Percentiles rank a stretch among this genome's conserved stretches.
Conservation (phyloP, 2,329 filamentous ascomycete genomes). For the Colletotrichum sp. region DNA sequence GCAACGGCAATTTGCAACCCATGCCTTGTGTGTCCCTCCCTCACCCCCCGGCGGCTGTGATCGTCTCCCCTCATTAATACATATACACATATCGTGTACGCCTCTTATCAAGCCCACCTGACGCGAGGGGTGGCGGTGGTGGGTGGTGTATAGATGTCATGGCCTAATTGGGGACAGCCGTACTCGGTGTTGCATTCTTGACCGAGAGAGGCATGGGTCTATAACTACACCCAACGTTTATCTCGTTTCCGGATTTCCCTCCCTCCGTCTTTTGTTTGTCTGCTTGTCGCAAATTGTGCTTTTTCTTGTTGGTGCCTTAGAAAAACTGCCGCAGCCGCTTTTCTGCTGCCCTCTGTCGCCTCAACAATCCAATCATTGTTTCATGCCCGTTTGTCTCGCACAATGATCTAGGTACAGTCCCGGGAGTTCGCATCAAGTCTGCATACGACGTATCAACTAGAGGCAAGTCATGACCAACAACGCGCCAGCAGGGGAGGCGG, state of each 20-base stretch:
- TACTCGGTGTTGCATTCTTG: not conserved
- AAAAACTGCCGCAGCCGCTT: not conserved
- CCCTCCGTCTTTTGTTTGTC: not conserved
- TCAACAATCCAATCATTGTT: not conserved
- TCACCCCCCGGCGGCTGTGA: not conserved
- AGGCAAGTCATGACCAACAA: not conserved
- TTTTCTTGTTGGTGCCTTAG: not conserved
- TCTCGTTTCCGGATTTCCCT: not conserved
- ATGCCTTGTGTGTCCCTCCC: not conserved
- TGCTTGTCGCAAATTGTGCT: not conserved
- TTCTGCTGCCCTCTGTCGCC: not conserved
- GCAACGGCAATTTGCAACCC: not conserved
- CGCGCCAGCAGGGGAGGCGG: not conserved
- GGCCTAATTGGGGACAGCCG: conserved; percentile 2
- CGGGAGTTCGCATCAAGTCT: not conserved
- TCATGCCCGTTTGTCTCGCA: not conserved
- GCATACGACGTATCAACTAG: conserved; percentile 2
- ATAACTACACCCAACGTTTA: not conserved
- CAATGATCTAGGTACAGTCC: not conserved
- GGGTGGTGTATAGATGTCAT: not conserved
- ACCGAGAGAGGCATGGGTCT: not conserved
- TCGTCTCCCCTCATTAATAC: not conserved
- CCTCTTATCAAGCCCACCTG: conserved; percentile 6
- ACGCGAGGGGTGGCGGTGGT: not conserved
- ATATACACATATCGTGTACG: not conserved